A percentile compares a stretch with the other conserved stretches of the same genome.
phyloP scores from a whole-genome alignment of 2,329 filamentous ascomycete species.

The Ophiostoma fasciatum region DNA sequence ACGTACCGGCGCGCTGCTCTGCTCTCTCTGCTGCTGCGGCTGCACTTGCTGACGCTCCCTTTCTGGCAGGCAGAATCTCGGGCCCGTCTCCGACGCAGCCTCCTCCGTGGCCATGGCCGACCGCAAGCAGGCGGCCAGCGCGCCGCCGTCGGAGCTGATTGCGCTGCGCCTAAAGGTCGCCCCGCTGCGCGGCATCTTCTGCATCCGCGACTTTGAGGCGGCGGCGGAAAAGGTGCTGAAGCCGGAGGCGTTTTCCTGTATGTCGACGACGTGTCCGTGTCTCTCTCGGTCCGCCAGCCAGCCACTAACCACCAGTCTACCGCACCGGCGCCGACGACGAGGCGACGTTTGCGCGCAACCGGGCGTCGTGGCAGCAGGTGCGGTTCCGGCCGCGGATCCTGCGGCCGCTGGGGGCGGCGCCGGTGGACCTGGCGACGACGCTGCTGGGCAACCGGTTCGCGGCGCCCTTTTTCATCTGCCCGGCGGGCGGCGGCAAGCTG shows the following conservation, averaged over 20 bases:
- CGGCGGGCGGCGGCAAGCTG: constrained; percentile 80
- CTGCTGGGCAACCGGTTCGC: constrained; percentile 50
- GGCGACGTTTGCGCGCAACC: constrained; percentile 66
- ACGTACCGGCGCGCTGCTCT: too few relatives aligned
- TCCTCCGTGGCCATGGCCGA: too few relatives aligned
- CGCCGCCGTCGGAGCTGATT: constrained; percentile 50
- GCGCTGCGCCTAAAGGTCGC: constrained; percentile 79
- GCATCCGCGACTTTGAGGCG: constrained; percentile 76
- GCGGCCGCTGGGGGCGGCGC: constrained; percentile 67
- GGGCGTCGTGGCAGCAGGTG: constrained; percentile 63
- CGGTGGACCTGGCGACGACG: constrained; percentile 62
- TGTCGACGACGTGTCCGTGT: too few relatives aligned
- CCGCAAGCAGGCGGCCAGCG: too few relatives aligned
- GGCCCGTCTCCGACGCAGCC: constrained; percentile 9
- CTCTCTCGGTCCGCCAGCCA: too few relatives aligned
- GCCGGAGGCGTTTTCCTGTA: constrained; percentile 84
- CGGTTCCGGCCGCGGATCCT: constrained; percentile 83
- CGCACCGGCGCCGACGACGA: constrained; percentile 79
- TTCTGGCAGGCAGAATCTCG: too few relatives aligned
- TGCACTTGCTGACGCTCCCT: constrained; percentile 19
- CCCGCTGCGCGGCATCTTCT: too few relatives aligned
- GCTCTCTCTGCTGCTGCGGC: constrained; percentile 45
- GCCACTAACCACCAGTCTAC: too few relatives aligned
- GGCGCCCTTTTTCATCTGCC: constrained; percentile 69
- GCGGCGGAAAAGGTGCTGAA: constrained; percentile 67